Percentiles rank a stretch among this genome's conserved stretches.
These are phyloP conservation scores for Neostapfia colusana DNA, from an alignment of 176 grass and related monocot species.

Conservation along the genomic window DNA sequence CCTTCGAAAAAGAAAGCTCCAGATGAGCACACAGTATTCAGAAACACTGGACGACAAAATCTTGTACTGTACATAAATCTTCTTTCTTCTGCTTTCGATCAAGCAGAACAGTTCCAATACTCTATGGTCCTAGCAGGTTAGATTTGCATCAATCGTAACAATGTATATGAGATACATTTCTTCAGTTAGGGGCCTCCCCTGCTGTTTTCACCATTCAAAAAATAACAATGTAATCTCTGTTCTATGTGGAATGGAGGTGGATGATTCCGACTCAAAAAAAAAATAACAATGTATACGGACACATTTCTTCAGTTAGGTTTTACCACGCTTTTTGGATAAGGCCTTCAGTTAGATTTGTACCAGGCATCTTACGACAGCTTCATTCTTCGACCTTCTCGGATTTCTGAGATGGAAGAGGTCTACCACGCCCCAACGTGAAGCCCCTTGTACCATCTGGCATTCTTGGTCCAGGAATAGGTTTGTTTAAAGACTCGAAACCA, in stretches of 20 bases:
- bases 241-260: too few relatives aligned
- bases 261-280: too few relatives aligned
- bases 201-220: too few relatives aligned
- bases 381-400: conserved; percentile 39
- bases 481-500: conserved; percentile 50
- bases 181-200: neutral
- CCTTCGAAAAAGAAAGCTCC: neutral
- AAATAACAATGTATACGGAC: neutral
- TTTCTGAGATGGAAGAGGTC: conserved; percentile 32
- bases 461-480: conserved; percentile 71
- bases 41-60: neutral
- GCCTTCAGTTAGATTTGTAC: conserved; percentile 11
- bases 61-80: neutral
- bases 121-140: neutral
- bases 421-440: conserved; percentile 80
- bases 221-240: neutral
- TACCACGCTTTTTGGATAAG: neutral
- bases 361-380: neutral
- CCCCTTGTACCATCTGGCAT: conserved; percentile 88
- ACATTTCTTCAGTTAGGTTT: neutral
- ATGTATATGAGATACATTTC: neutral
- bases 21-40: neutral
- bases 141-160: neutral
- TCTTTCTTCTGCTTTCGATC: neutral
- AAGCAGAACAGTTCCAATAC: neutral